These are phyloP conservation scores for Funneliformis caledonium DNA, from an alignment of 371 early-diverging fungal species.

Conservation along the genomic window DNA sequence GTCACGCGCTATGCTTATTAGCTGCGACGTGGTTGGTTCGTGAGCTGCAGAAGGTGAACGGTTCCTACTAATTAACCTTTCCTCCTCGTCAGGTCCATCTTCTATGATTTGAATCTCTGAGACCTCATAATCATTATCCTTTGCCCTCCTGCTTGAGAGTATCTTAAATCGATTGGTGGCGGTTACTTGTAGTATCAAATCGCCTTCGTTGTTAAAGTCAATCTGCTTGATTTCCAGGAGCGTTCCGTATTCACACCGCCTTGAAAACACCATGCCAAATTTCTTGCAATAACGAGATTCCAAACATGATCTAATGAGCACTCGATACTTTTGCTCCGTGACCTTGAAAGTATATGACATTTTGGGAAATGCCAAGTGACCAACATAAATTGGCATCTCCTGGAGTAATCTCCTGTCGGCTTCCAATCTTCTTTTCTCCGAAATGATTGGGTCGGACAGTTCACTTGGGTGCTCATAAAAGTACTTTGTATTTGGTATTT, in stretches of 20 bases:
- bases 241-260: constrained; percentile 46
- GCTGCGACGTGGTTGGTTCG: constrained; percentile 43
- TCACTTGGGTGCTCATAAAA: not conserved
- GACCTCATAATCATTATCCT: constrained; percentile 43
- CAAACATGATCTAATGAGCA: constrained; percentile 62
- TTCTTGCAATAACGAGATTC: constrained; percentile 50
- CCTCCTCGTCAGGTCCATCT: constrained; percentile 45
- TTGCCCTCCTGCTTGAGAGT: constrained; percentile 42
- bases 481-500: not conserved
- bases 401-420: not conserved
- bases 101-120: constrained; percentile 53
- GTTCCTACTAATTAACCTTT: not conserved
- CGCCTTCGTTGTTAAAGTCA: constrained; percentile 51
- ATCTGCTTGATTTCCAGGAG: constrained; percentile 52
- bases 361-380: constrained; percentile 66
- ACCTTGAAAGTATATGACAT: constrained; percentile 65
- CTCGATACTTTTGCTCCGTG: constrained; percentile 67
- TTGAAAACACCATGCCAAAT: constrained; percentile 64
- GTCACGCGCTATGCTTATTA: constrained; percentile 43
- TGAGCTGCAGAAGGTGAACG: not conserved
- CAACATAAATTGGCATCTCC: constrained; percentile 64
- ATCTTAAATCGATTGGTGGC: constrained; percentile 50
- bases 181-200: constrained; percentile 51
- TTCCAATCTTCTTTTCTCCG: not conserved
- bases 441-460: not conserved